Base-by-base conservation (phyloP, 805 yeast species). In the Ogataea methanolica region DNA sequence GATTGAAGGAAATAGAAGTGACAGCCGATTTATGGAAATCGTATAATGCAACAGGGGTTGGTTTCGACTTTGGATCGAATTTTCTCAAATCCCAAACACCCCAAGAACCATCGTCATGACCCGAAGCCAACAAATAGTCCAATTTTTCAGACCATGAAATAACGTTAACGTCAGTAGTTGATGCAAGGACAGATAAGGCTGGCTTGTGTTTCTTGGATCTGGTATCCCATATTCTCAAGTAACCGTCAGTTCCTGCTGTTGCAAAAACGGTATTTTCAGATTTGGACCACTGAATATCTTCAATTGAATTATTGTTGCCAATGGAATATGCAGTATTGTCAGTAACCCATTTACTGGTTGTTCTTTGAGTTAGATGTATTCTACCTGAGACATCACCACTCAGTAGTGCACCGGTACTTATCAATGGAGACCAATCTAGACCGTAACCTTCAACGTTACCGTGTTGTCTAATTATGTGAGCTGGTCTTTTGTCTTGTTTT, bases 381-480 rank as follows among this genome's bases (percentile, higher is more conserved):
- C 92, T 75, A 44, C 99, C 99, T 19, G 85, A 71, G 54, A 88
- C 73, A 65, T 94, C 99, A 59, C 99, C 99, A 4, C 95, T 79
- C 48, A 94, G 73, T 52, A 94, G 71, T 1, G 90, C 76, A 21
- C 98, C 98, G 3, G 88, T 79, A 54, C 76, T 76, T 50, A 82
- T 78, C 53, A 85, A 70, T 39, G 97, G 96, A 1, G 96, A 88
- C 99, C 99, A 94, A 67, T 92, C 99, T 40, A 94, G 67, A 15
- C 97, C 99, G 61, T 89, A 94, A 34, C 99, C 98, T 71, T 94
- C 99, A n/a, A 88, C 96, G 55, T 85, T 84, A 22, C 97, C 97
- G 65, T 94, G 99, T 53, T 71, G 76, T 60, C 79, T 79, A 50
- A 94, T 74, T 6, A 96, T 89, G 69, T 90, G 91, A 11, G 82